phyloP scores from a whole-genome alignment of 2,329 filamentous ascomycete genomes.

The Diaporthe sp. region DNA sequence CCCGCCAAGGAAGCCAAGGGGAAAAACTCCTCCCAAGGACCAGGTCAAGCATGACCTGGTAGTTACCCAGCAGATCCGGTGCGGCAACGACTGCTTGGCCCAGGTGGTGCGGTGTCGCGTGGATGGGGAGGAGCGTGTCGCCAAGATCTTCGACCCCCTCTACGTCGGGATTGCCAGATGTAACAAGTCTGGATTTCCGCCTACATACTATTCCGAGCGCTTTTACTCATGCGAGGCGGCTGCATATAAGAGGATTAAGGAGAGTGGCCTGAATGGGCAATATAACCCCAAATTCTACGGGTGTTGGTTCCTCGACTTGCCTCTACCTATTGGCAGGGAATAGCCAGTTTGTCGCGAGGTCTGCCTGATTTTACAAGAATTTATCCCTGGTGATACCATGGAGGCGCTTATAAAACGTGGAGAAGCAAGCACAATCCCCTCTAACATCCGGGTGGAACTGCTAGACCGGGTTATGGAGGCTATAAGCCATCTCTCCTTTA shows the following conservation, averaged over 20 bases:
- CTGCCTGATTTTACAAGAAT: conserved; percentile 4
- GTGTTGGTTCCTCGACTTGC: neutral
- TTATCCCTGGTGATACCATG: conserved; percentile 14
- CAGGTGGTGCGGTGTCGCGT: conserved; percentile 9
- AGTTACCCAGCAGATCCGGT: conserved; percentile 13
- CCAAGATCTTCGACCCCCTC: conserved; percentile 18
- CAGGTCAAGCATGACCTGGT: neutral
- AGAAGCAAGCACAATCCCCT: neutral
- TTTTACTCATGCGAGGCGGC: conserved; percentile 21
- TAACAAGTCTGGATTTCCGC: neutral
- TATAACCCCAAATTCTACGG: neutral
- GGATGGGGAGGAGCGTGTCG: neutral
- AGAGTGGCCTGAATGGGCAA: neutral
- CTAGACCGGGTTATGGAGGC: neutral
- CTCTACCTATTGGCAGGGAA: neutral
- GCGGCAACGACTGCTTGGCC: neutral
- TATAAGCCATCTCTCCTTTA: neutral
- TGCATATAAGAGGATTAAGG: conserved; percentile 8
- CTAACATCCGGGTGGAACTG: neutral
- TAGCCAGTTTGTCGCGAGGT: neutral
- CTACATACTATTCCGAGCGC: conserved; percentile 17
- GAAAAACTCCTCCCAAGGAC: conserved; percentile 4
- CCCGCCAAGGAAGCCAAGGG: conserved; percentile 8
- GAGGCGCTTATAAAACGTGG: neutral
- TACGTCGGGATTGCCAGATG: neutral